These are phyloP conservation scores for Agaricus bisporus DNA, from an alignment of 768 basidiomycete species.

Conservation along the genomic window DNA sequence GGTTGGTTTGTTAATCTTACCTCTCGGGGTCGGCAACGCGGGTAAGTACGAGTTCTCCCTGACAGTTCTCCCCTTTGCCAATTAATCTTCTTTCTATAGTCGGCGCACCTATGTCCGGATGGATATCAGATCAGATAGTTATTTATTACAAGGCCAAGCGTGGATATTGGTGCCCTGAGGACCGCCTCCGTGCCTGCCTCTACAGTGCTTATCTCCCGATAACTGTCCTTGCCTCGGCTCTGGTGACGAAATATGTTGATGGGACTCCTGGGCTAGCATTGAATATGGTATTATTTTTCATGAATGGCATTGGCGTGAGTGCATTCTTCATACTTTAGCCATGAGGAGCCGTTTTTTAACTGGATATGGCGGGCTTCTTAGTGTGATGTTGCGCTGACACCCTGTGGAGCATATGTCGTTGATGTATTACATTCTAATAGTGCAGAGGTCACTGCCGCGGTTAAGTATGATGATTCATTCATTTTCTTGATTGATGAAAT, in stretches of 20 bases:
- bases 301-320: slow-evolving; percentile 61
- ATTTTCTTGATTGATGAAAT: not conserved
- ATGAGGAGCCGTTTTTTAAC: slow-evolving; percentile 32
- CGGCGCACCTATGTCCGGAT: slow-evolving; percentile 55
- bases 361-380: slow-evolving; percentile 33
- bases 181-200: slow-evolving; percentile 51
- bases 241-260: slow-evolving; percentile 44
- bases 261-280: slow-evolving; percentile 44
- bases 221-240: slow-evolving; percentile 41
- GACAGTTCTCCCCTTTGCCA: not conserved
- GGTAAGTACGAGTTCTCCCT: slow-evolving; percentile 28
- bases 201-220: slow-evolving; percentile 48
- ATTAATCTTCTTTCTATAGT: slow-evolving; percentile 26
- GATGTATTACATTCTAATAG: slow-evolving; percentile 57
- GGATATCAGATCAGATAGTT: slow-evolving; percentile 50
- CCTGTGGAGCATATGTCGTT: slow-evolving; percentile 50
- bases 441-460: slow-evolving; percentile 56
- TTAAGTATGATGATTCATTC: slow-evolving; percentile 28
- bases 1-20: slow-evolving; percentile 55
- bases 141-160: slow-evolving; percentile 39
- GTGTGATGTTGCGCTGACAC: slow-evolving; percentile 53
- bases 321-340: slow-evolving; percentile 19
- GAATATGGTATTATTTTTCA: slow-evolving; percentile 50
- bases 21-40: slow-evolving; percentile 51
- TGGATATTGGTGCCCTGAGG: slow-evolving; percentile 63